Conservation (phyloP, 2,329 filamentous ascomycete genomes). For the Phoma sp. region DNA sequence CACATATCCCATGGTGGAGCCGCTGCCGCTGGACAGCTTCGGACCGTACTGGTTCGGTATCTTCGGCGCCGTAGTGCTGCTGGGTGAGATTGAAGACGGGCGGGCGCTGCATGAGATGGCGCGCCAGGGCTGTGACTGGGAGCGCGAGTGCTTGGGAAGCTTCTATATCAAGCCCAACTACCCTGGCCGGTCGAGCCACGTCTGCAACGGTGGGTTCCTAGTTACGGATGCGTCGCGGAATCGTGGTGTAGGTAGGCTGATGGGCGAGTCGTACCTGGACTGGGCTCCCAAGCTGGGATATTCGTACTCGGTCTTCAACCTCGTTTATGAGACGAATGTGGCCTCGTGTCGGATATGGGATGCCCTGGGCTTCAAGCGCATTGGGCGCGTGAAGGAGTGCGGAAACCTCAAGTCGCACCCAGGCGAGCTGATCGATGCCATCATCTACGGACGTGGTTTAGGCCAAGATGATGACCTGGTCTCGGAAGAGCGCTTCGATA, state of each 20-base stretch:
- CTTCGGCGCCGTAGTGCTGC: conserved; percentile 85
- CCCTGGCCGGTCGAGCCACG: conserved; percentile 85
- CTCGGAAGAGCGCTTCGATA: conserved; percentile 96
- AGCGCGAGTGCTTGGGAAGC: conserved; percentile 80
- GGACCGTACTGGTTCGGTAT: conserved; percentile 89
- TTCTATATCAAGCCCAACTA: conserved; percentile 97
- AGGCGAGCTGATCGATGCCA: conserved; percentile 55
- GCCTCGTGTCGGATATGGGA: conserved; percentile 92
- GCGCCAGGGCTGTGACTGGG: conserved; percentile 68
- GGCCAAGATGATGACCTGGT: conserved; percentile 77
- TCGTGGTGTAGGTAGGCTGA: conserved; percentile 57
- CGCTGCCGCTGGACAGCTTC: conserved; percentile 76
- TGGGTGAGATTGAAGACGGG: conserved; percentile 69
- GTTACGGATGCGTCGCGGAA: conserved; percentile 56
- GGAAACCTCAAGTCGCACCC: conserved; percentile 58
- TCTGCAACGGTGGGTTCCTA: conserved; percentile 70
- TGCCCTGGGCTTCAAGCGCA: conserved; percentile 87
- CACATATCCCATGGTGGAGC: conserved; percentile 86
- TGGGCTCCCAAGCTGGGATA: conserved; percentile 71
- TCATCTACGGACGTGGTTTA: conserved; percentile 66
- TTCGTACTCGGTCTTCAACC: conserved; percentile 90
- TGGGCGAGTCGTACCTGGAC: conserved; percentile 60
- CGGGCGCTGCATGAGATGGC: conserved; percentile 58
- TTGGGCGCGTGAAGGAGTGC: conserved; percentile 72
- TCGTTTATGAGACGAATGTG: conserved; percentile 93